Conservation (phyloP, 1,139 yeast species). For the Blastobotrys petasosporus region DNA sequence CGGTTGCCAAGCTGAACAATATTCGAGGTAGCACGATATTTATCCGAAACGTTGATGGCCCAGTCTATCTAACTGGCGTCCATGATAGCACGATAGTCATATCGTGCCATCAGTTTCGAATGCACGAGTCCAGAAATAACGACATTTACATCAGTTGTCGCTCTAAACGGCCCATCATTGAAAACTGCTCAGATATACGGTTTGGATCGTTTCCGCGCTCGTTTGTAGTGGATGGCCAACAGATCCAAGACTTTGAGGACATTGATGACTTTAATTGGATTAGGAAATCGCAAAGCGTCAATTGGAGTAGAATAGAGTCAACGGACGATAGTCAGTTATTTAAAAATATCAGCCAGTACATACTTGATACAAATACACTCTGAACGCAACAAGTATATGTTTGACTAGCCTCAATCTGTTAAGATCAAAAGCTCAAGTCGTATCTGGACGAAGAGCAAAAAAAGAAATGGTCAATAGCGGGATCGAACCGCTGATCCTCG, state of each 20-base stretch:
- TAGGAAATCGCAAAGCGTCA: slow-evolving; percentile 18
- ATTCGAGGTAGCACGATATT: slow-evolving; percentile 20
- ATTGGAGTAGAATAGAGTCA: slow-evolving; percentile 18
- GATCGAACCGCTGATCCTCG: slow-evolving; percentile 15
- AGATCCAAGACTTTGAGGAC: slow-evolving; percentile 15
- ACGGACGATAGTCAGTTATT: not conserved
- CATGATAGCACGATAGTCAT: slow-evolving; percentile 19
- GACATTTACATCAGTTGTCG: slow-evolving; percentile 24
- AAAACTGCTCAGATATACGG: slow-evolving; percentile 21
- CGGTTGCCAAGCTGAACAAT: slow-evolving; percentile 18
- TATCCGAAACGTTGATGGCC: slow-evolving; percentile 22
- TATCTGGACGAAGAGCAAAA: not conserved
- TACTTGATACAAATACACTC: not conserved
- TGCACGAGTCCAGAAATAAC: slow-evolving; percentile 25
- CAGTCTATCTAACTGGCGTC: slow-evolving; percentile 23
- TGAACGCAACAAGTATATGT: too few species aligned
- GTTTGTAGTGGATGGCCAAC: slow-evolving; percentile 1
- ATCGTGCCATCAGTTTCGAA: slow-evolving; percentile 31
- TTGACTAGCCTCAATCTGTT: too few species aligned
- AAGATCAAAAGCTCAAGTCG: too few species aligned
- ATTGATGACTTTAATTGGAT: slow-evolving; percentile 33
- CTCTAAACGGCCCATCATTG: slow-evolving; percentile 30
- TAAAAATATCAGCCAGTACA: not conserved
- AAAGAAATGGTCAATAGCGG: slow-evolving; percentile 13
- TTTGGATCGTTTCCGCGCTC: slow-evolving; percentile 22